Evolutionary conservation across 192 early-diverging fungal species (phyloP), one percentile per base, ranked within the genome.

Genomic region (Linnemannia zychae): DNA sequence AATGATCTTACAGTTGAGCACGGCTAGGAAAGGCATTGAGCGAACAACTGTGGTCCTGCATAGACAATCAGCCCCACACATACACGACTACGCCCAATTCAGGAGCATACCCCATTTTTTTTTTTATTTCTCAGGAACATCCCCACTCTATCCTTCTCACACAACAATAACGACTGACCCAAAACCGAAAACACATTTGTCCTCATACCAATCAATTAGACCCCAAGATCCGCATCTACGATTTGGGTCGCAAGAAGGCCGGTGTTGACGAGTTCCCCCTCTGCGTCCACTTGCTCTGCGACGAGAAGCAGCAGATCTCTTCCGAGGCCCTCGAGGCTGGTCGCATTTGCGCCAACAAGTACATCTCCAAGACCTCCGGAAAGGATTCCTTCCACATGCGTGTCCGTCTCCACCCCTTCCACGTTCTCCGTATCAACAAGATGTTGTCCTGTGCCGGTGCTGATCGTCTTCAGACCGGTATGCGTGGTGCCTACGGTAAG

Each of bases 301-400:
- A 99, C 92, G 98, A 99, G 89, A 94, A 97, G 92, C 95, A 99
- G 93, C 98, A 99, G 88, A 94, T 98, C 86, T 98, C 98, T 44
- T 96, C 97, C 86, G 98, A 99, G 92, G 97, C 98, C 69, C 94
- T 99, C 38, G 98, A 99, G 90, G 98, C 98, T 70, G 97, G 97
- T 69, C 98, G 98, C 92, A 98, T 99, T 84, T 96, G 93, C 87
- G 94, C 94, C 82, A 99, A 99, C 96, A 99, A 99, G 95, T 99
- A 98, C 94, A 98, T 99, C 81, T 90, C 95, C 91, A 99, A 99
- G 94, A 90, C 90, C 77, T 92, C 97, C 40, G 98, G 98, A 77
- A 99, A 99, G 94, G 98, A 99, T 87, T 96, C 97, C 65, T 99
- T 99, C 97, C 98, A 99, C 92, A 92, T 99, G 95, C 94, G 98